Conservation (phyloP, 2,329 filamentous ascomycete species). For the Trichoderma sp. region DNA sequence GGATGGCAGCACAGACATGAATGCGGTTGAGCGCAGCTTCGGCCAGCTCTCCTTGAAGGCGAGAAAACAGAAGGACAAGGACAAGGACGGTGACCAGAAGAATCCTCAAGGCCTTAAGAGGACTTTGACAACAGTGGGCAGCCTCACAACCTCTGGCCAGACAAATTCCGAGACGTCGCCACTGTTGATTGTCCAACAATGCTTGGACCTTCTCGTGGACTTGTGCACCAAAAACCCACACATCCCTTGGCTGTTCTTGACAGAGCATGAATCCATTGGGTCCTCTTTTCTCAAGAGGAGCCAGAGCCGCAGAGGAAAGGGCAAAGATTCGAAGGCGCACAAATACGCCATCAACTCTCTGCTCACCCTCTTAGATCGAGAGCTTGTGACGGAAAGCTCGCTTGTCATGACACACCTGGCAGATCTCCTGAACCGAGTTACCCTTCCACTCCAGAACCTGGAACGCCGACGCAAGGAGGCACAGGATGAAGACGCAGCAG, state of each 20-base stretch:
- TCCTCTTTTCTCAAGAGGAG: slow-evolving; percentile 76
- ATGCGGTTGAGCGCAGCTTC: slow-evolving; percentile 93
- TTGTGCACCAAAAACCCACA: slow-evolving; percentile 83
- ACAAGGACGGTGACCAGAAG: slow-evolving; percentile 63
- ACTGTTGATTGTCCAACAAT: slow-evolving; percentile 93
- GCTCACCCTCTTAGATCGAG: slow-evolving; percentile 84
- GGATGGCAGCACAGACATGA: slow-evolving; percentile 90
- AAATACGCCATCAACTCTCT: slow-evolving; percentile 93
- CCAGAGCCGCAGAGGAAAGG: slow-evolving; percentile 81
- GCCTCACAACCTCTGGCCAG: slow-evolving; percentile 47
- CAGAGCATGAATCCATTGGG: slow-evolving; percentile 79
- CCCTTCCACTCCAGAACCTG: slow-evolving; percentile 77
- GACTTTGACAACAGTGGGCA: slow-evolving; percentile 62
- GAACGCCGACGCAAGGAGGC: slow-evolving; percentile 81
- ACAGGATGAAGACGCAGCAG: slow-evolving; percentile 49
- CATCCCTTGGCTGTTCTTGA: slow-evolving; percentile 88
- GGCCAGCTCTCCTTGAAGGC: slow-evolving; percentile 89
- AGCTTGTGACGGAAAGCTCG: slow-evolving; percentile 95
- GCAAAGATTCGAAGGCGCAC: slow-evolving; percentile 78
- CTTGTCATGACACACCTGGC: slow-evolving; percentile 93
- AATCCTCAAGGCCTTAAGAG: slow-evolving; percentile 82
- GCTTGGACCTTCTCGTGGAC: slow-evolving; percentile 80
- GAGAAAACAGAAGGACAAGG: slow-evolving; percentile 72
- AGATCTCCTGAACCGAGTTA: slow-evolving; percentile 83
- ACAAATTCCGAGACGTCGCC: slow-evolving; percentile 88